These are phyloP conservation scores for Coemansia sp. DNA, from an alignment of 192 early-diverging fungal species.

Conservation along the genomic window DNA sequence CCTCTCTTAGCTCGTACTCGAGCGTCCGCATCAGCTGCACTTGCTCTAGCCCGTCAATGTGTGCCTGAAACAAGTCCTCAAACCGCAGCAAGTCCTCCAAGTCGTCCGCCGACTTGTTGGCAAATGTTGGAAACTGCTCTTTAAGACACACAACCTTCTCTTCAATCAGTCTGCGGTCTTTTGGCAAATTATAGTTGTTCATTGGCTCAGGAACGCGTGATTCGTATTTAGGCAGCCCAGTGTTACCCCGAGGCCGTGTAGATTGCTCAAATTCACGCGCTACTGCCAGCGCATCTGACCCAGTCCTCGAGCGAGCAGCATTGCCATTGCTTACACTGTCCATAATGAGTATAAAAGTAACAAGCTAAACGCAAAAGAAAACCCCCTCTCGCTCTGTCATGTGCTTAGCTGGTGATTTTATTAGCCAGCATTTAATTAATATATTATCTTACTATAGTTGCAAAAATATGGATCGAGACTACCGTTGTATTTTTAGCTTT, in stretches of 20 bases:
- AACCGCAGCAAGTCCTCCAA: conserved; percentile 49
- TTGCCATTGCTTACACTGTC: not conserved
- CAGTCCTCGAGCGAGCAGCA: not conserved
- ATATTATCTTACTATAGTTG: too few species aligned
- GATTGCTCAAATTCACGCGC: conserved; percentile 30
- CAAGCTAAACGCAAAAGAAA: not conserved
- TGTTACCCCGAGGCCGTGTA: not conserved
- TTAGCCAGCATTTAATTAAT: too few species aligned
- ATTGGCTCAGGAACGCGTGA: conserved; percentile 41
- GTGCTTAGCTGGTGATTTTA: too few species aligned
- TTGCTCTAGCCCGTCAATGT: conserved; percentile 54
- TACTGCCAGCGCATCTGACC: conserved; percentile 13
- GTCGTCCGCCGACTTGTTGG: conserved; percentile 54
- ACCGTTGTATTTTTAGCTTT: too few species aligned
- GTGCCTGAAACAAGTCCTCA: conserved; percentile 54
- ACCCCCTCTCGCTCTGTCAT: not conserved
- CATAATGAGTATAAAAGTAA: not conserved
- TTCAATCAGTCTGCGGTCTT: conserved; percentile 12
- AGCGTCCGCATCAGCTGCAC: conserved; percentile 53
- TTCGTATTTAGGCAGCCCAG: conserved; percentile 27
- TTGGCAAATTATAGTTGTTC: conserved; percentile 52
- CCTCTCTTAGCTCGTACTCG: conserved; percentile 49
- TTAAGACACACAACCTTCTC: conserved; percentile 32
- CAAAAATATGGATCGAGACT: too few species aligned
- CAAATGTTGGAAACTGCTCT: conserved; percentile 54